These are phyloP conservation scores for Talaromyces thailandensis DNA, from an alignment of 495 filamentous ascomycete genomes.

Conservation along the genomic window DNA sequence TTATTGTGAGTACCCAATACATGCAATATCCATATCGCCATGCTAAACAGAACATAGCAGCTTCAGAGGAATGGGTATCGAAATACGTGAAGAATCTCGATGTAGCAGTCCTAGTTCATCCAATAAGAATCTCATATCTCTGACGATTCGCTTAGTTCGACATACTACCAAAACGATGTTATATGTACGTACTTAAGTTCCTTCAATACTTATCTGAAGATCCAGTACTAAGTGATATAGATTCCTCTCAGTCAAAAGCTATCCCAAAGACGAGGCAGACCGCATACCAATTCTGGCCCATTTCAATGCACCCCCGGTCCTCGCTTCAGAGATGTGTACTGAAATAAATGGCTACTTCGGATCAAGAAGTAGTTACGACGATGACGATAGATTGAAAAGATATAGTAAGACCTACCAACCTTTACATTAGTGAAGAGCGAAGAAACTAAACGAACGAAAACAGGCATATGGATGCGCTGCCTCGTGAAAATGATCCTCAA, in stretches of 20 bases:
- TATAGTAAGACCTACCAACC: not conserved
- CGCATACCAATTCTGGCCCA: slow-evolving; percentile 13
- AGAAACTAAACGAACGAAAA: not conserved
- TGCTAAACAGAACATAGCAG: not conserved
- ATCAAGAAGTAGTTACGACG: not conserved
- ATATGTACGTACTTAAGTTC: not conserved
- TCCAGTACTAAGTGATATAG: not conserved
- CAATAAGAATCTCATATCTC: not conserved
- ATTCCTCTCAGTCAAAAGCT: slow-evolving; percentile 8
- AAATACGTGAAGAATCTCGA: not conserved
- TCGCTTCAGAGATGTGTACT: slow-evolving; percentile 10
- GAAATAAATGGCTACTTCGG: slow-evolving; percentile 8
- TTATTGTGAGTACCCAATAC: not conserved
- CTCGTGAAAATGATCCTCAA: slow-evolving; percentile 6
- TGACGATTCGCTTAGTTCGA: not conserved
- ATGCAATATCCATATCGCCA: not conserved
- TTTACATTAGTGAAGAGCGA: too few relatives aligned
- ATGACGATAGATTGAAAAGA: not conserved
- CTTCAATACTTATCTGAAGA: not conserved
- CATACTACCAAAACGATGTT: not conserved
- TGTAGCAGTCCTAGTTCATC: not conserved
- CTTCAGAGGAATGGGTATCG: not conserved
- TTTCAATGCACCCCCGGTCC: slow-evolving; percentile 1
- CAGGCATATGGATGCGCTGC: slow-evolving; percentile 5
- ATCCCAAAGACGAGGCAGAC: slow-evolving; percentile 12